Base-by-base conservation (phyloP, 2,329 filamentous ascomycete genomes). In the Colletotrichum sp. region DNA sequence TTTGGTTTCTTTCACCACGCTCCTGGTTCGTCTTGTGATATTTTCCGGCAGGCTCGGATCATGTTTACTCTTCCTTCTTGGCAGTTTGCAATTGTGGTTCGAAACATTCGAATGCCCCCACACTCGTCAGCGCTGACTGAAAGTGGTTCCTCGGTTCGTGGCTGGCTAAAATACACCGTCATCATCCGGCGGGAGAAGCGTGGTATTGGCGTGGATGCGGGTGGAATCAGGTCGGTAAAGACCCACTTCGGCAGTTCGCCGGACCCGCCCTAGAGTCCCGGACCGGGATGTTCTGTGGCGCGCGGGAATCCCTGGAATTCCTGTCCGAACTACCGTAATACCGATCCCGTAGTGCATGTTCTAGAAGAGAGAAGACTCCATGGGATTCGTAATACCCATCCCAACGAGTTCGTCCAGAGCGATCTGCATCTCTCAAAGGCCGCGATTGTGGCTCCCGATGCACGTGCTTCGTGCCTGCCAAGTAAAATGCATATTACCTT, bases 211-310 rank as follows among this genome's bases (percentile, higher is more conserved):
- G 61, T 39, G 30, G 27, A 62, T 19, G 30, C 36, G 52, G 36
- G 34, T 61, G 55, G 70, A 39, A 67, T 62, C 15, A 39, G 55
- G 5, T 39, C 30, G 22, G 63, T 49, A 49, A 27, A 63, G 62
- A 39, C 19, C 73, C 34, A 39, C 74, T 52, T 32, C 74, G 74
- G 74, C 74, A 72, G 25, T 63, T 68, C 11, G 44, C n/a, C 7
- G 27, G 55, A 30, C 59, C 73, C 70, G 39, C 64, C 36, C 27
- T 49, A 22, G 57, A 9, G 5, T 15, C 57, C 73, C 69, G 63
- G 74, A 32, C 25, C 67, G 59, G 32, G 27, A 32, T 49, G 16
- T 16, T 32, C 30, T 9, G 3, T 44, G 22, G 61, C n/a, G n/a
- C 8, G 15, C n/a, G 62, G 3, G 22, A 44, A 44, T 15, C 13